These are phyloP conservation scores for Fusarium nelsonii DNA, from an alignment of 2,329 filamentous ascomycete genomes.

Conservation along the genomic window DNA sequence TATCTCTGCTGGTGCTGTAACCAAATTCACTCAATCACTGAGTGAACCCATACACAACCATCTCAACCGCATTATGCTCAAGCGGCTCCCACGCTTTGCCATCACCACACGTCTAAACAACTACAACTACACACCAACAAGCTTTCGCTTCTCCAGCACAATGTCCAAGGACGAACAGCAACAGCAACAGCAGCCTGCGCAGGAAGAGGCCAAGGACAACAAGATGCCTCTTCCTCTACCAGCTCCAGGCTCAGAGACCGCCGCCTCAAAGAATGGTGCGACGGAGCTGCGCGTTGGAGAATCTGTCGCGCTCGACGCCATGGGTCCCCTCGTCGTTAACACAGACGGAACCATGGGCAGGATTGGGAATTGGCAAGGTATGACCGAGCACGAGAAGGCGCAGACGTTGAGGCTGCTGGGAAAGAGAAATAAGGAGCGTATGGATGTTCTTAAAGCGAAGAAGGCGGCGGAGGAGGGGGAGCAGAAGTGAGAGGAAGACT, in stretches of 20 bases:
- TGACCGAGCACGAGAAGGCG: slow-evolving; percentile 75
- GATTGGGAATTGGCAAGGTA: slow-evolving; percentile 79
- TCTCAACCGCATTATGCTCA: slow-evolving; percentile 29
- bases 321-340: slow-evolving; percentile 82
- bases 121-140: slow-evolving; percentile 1
- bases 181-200: slow-evolving; percentile 8
- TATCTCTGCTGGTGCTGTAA: neutral
- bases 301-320: slow-evolving; percentile 71
- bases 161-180: slow-evolving; percentile 20
- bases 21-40: neutral
- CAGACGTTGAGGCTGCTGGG: slow-evolving; percentile 76
- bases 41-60: slow-evolving; percentile 17
- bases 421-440: slow-evolving; percentile 74
- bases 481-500: slow-evolving; percentile 12
- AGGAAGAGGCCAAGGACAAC: slow-evolving; percentile 13
- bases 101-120: slow-evolving; percentile 16
- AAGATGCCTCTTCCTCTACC: slow-evolving; percentile 40
- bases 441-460: slow-evolving; percentile 62
- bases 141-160: slow-evolving; percentile 21
- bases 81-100: slow-evolving; percentile 28
- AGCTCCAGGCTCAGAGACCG: slow-evolving; percentile 38
- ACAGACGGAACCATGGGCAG: slow-evolving; percentile 77
- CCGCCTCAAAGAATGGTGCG: slow-evolving; percentile 42
- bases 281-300: slow-evolving; percentile 46
- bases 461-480: slow-evolving; percentile 31